Evolutionary conservation across 2,329 filamentous ascomycete species (phyloP).

Genomic region (Seiridium unicorne): DNA sequence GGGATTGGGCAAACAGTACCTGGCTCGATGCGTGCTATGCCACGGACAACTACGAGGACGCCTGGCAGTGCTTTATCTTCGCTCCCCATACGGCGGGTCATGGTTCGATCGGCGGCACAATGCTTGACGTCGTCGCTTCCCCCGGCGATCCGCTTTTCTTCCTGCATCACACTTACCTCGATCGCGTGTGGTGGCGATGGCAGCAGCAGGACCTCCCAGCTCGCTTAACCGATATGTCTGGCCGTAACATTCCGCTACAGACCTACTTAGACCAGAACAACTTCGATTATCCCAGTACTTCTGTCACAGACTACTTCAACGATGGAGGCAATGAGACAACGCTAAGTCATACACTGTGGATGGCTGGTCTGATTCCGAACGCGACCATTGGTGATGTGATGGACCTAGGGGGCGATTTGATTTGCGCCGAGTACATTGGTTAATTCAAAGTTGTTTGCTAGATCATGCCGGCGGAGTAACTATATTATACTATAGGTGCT

Average conservation of each 20-base stretch:
- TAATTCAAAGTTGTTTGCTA: neutral
- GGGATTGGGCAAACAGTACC: neutral
- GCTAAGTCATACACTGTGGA: constrained; percentile 25
- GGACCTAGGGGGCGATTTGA: constrained; percentile 16
- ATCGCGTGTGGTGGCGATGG: constrained; percentile 29
- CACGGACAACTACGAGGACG: constrained; percentile 4
- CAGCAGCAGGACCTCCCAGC: constrained; percentile 18
- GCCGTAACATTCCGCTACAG: constrained; percentile 4
- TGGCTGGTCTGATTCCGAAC: constrained; percentile 20
- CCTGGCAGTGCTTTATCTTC: constrained; percentile 3
- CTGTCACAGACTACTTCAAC: constrained; percentile 17
- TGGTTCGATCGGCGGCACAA: neutral
- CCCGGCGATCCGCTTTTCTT: constrained; percentile 34
- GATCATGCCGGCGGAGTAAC: no score
- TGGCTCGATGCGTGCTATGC: constrained; percentile 5
- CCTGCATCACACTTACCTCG: constrained; percentile 26
- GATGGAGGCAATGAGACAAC: constrained; percentile 23
- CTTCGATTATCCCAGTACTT: constrained; percentile 1
- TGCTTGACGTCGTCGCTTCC: constrained; percentile 12
- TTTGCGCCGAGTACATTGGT: constrained; percentile 19
- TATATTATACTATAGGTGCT: no score
- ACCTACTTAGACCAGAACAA: neutral
- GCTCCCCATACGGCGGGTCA: neutral
- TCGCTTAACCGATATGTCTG: constrained; percentile 16
- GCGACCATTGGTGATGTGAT: constrained; percentile 25